These are phyloP conservation scores for Mycena galericulata DNA, from an alignment of 768 basidiomycete genomes.

Conservation along the genomic window DNA sequence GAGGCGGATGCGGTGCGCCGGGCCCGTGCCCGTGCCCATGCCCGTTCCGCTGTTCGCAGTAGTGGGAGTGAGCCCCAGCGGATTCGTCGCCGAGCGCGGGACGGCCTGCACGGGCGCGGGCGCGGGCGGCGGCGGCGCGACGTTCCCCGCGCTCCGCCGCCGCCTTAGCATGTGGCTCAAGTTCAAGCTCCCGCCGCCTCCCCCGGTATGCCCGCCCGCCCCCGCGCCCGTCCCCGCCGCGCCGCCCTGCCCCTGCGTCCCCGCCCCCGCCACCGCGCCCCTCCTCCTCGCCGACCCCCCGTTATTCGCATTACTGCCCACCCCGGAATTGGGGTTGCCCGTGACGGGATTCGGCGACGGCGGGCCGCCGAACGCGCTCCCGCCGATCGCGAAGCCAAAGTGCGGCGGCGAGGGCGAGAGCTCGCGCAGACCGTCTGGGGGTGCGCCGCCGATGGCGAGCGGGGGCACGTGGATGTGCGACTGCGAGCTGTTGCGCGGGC, in stretches of 20 bases:
- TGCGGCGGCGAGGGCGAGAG: background rate
- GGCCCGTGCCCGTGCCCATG: background rate
- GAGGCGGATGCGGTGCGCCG: slow-evolving; percentile 84
- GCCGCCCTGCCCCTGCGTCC: background rate
- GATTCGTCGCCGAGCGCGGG: background rate
- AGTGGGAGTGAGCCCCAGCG: background rate
- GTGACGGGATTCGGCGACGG: too few relatives aligned
- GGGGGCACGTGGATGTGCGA: slow-evolving; percentile 61
- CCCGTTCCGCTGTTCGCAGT: background rate
- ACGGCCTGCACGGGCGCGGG: background rate
- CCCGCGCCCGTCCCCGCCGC: background rate
- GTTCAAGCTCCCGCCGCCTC: background rate
- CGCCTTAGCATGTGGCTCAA: slow-evolving; percentile 23
- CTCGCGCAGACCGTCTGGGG: slow-evolving; percentile 16
- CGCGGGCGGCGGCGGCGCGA: background rate
- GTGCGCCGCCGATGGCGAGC: slow-evolving; percentile 59
- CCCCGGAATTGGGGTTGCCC: too few relatives aligned
- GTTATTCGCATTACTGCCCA: too few relatives aligned
- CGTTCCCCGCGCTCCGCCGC: slow-evolving; percentile 23
- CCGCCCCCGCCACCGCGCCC: too few relatives aligned
- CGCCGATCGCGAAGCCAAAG: too few relatives aligned
- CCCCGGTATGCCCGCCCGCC: background rate
- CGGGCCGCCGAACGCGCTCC: too few relatives aligned
- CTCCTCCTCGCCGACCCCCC: too few relatives aligned
- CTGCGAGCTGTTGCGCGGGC: slow-evolving; percentile 76